A percentile compares a stretch with the other conserved stretches of the same genome.
Evolutionary conservation across 1,139 yeast genomes (phyloP).

Genomic region (Geotrichum bryndzae): DNA sequence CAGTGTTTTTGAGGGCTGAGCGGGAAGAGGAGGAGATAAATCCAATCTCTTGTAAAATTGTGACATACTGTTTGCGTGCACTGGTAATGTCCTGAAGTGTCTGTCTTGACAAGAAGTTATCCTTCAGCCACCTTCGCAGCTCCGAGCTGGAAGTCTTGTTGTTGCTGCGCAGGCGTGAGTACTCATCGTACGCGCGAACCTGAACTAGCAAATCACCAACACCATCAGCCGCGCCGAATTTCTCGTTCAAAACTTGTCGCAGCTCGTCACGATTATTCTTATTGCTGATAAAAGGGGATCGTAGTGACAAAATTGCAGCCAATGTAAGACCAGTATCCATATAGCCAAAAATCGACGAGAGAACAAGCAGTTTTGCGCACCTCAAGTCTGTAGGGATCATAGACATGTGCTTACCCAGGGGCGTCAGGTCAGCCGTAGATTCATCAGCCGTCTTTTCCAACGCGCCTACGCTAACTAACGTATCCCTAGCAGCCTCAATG

Average conservation of each 20-base stretch:
- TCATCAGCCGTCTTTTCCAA: constrained; percentile 32
- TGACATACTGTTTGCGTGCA: constrained; percentile 59
- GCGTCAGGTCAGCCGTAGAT: constrained; percentile 50
- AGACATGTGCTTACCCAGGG: constrained; percentile 76
- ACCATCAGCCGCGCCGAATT: constrained; percentile 32
- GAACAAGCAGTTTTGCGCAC: constrained; percentile 74
- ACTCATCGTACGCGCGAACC: constrained; percentile 50
- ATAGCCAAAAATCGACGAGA: constrained; percentile 79
- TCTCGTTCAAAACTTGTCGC: constrained; percentile 43
- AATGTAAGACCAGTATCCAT: constrained; percentile 67
- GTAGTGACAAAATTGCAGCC: constrained; percentile 69
- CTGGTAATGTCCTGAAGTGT: constrained; percentile 68
- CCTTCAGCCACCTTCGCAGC: constrained; percentile 50
- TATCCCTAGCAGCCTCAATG: constrained; percentile 54
- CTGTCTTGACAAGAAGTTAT: constrained; percentile 55
- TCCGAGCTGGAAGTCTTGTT: constrained; percentile 25
- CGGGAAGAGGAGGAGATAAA: constrained; percentile 46
- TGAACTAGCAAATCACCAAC: constrained; percentile 73
- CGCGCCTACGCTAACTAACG: constrained; percentile 70
- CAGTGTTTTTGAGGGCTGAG: constrained; percentile 5
- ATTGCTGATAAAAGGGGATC: constrained; percentile 63
- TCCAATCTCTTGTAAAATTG: constrained; percentile 68
- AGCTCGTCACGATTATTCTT: constrained; percentile 61
- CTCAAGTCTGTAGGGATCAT: constrained; percentile 78
- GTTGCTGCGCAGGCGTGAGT: constrained; percentile 28